Base-by-base conservation (phyloP, 2,329 filamentous ascomycete genomes). In the Thelonectria blattea region DNA sequence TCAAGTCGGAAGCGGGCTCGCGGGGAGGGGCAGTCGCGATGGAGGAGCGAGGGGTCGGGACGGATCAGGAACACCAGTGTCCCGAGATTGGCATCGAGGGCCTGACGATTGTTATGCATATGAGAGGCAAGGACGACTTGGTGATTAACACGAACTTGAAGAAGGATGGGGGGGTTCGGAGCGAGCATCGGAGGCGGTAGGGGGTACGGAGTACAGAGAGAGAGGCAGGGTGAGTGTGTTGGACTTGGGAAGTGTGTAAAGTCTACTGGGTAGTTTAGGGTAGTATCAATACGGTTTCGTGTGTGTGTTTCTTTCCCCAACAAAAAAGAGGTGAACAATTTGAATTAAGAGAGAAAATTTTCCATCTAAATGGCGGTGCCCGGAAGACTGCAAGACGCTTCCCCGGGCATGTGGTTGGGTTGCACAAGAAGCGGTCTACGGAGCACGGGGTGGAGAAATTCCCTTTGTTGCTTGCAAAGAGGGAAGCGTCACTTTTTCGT, bases 61-160 rank as follows among this genome's bases (percentile, higher is more conserved):
- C 57, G 8, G 56, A 65, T 12, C 41, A 56, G 8, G 46, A 56
- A 18, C 64, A 71, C 20, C 67, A 70, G 8, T 74, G 75, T 37
- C 74, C 74, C 15, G 76, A 80, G 22, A 63, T 80, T 47, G 78
- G 77, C 15, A 78, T 84, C 30, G 76, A 81, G 59, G 81, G 81
- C 11, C 68, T 84, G 52, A 84, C 81, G 6, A 80, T 84, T 60
- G 78, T 83, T 48, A 73, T 85, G 70, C 83, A 83, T 70, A 72
- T 82, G 66, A 79, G 72, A 65, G 76, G 78, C 46, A 80, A 76
- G 69, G 81, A 83, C 49, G 82, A 85, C 61, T 65, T 85, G 66
- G 77, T 84, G 48, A 80, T 85, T 66, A 82, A 81, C 56, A 83
- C 81, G 3, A 78, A 83, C 67, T 71, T 83, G 62, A 72, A 62